Base-by-base conservation (phyloP, 2,329 filamentous ascomycete genomes). In the Fusarium sp. region DNA sequence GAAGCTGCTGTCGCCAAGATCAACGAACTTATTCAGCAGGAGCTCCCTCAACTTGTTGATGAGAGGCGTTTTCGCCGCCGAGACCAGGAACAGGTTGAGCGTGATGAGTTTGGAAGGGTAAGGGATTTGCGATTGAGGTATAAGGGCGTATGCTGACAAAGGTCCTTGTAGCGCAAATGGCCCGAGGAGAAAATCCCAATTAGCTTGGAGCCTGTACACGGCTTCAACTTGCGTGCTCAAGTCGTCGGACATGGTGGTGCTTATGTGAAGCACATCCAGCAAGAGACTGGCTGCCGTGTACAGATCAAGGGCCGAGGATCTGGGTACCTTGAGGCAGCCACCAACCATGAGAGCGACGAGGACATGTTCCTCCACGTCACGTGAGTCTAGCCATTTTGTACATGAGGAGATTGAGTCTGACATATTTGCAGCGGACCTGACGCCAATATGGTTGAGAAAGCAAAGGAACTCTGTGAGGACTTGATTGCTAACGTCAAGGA, bases 231-330 rank as follows among this genome's bases (percentile, higher is more conserved):
- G 47, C 92, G 96, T 68, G 96, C 96, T 53, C 94, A 98, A 78
- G 95, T 99, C 46, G 96, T 99, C 56, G 96, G 96, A 50, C 92
- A 95, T 73, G 94, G 94, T 33, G 96, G 96, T 63, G 92, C 93
- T 42, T 97, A 98, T 77, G 96, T 99, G 65, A 99, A 99, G 81
- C 95, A 97, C 77, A 98, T 99, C 70, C 96, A 98, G 80, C 90
- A 94, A 77, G 94, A 97, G 80, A 98, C 96, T 15, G 88, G 92
- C 66, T 98, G 96, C 79, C 92, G 95, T 73, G 96, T 99, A 28
- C 96, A 99, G 79, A 99, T 99, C 82, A 99, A 99, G 79, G 96
- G 96, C 18, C 93, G 92, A 68, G 94, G 94, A 38, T 98, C 94
- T 54, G 96, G 96, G 15, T 99, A 97, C 77, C 90, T 97, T 76